Conservation (phyloP, 208 protist species). For the Lotmaria passim region DNA sequence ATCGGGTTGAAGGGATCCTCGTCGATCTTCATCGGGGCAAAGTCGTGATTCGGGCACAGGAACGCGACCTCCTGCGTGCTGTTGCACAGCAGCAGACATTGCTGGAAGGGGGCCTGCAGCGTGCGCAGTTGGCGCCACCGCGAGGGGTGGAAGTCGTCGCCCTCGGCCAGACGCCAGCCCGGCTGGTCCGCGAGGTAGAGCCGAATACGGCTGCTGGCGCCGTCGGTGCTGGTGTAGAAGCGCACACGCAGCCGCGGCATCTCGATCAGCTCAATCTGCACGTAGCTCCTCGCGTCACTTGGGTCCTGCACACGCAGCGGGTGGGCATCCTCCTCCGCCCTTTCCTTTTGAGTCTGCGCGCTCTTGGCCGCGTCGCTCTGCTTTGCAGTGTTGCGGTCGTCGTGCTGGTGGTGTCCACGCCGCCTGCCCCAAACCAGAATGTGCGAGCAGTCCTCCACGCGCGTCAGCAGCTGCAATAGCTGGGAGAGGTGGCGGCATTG, state of each 20-base stretch:
- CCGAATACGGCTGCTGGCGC: conserved; percentile 39
- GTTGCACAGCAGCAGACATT: conserved; percentile 75
- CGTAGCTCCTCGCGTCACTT: background rate
- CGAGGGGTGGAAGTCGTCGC: conserved; percentile 36
- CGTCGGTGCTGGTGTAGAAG: conserved; percentile 73
- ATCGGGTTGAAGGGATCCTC: conserved; percentile 62
- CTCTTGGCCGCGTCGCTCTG: background rate
- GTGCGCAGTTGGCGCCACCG: conserved; percentile 32
- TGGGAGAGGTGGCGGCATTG: conserved; percentile 39
- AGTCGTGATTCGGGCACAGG: conserved; percentile 82
- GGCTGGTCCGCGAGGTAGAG: conserved; percentile 83
- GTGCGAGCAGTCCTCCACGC: conserved; percentile 88
- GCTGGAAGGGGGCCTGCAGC: conserved; percentile 57
- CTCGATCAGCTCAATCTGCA: conserved; percentile 80
- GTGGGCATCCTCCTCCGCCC: background rate
- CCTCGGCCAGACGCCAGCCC: conserved; percentile 69
- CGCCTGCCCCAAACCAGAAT: conserved; percentile 80
- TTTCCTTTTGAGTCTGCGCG: no score
- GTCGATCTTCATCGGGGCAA: conserved; percentile 47
- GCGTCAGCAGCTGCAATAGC: conserved; percentile 59
- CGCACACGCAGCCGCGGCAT: conserved; percentile 89
- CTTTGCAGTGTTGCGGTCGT: conserved; percentile 8
- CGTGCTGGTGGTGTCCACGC: background rate
- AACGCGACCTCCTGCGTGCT: conserved; percentile 58
- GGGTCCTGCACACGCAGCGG: conserved; percentile 17